Evolutionary conservation across 2,329 filamentous ascomycete genomes (phyloP), one percentile per base, ranked within the genome.

Genomic region (Fusarium camptoceras): DNA sequence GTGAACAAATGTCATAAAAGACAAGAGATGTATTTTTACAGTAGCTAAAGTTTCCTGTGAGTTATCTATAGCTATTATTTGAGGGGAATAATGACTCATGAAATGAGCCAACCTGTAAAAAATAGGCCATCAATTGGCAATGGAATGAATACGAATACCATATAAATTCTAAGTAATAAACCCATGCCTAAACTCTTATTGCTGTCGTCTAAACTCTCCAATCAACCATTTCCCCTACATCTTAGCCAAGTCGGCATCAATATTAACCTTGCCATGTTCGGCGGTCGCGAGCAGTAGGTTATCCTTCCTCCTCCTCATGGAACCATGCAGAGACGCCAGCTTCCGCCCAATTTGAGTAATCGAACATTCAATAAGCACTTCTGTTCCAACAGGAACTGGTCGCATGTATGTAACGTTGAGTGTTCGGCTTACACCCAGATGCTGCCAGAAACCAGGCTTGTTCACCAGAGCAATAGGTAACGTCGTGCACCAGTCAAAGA

Each of bases 401-500:
- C 89, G 84, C 64, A 93, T 79, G 77, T 92, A 94, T 0, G 89
- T 92, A 43, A 91, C 84, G 73, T 86, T 88, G 56, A 94, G 82
- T 27, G 87, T 89, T 61, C 91, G 85, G 75, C 84, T 89, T 27
- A 93, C 90, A 39, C 91, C 91, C 25, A 89, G 83, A 41, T 80
- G 81, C 59, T 83, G 80, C 86, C 91, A 92, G 76, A 85, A 88
- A 8, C 89, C 90, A 0, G 86, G 87, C 24, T 81, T 81, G 46
- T 85, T 84, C 54, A 91, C 77, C 39, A 89, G 83, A 12, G 85
- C 78, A 15, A 93, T 78, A 6, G 88, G 82, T 20, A 88, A 77
- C 5, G 87, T 88, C 0, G 91, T 92, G 71, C 87, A 85, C 60
- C 87, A 81, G 79, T 94, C 92, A 70, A 93, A 90, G 6, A 94